Conservation (phyloP, 495 filamentous ascomycete genomes). For the Talaromyces adpressus region DNA sequence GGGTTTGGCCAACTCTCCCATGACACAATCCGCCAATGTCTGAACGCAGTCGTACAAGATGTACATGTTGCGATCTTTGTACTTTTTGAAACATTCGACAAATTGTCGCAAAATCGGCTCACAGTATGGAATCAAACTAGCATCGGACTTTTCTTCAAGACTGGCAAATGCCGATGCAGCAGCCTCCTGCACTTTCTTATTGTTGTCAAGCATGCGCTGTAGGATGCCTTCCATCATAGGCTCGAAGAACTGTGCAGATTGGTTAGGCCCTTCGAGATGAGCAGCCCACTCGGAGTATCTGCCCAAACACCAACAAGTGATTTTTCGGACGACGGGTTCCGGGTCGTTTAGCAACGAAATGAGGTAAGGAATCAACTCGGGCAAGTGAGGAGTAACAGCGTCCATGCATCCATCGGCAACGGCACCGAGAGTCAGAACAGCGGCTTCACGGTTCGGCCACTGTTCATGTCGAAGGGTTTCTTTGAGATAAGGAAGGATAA, state of each 20-base stretch:
- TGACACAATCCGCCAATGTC: conserved; percentile 89
- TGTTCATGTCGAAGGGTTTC: conserved; percentile 81
- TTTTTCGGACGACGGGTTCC: conserved; percentile 91
- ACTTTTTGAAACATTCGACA: conserved; percentile 82
- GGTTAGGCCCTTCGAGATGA: conserved; percentile 54
- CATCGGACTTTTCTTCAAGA: conserved; percentile 87
- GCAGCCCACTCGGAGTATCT: conserved; percentile 94
- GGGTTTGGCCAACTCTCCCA: conserved; percentile 66
- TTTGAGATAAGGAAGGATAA: conserved; percentile 86
- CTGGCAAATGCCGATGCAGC: conserved; percentile 95
- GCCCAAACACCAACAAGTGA: conserved; percentile 96
- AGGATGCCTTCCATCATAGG: conserved; percentile 98
- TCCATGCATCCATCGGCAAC: conserved; percentile 94
- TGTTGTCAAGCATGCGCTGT: conserved; percentile 87
- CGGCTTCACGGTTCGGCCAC: conserved; percentile 91
- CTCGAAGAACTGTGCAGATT: conserved; percentile 75
- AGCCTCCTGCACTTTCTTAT: conserved; percentile 97
- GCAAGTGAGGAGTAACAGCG: conserved; percentile 83
- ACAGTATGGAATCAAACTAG: conserved; percentile 73
- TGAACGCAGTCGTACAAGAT: conserved; percentile 98
- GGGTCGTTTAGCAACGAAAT: conserved; percentile 77
- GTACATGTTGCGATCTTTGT: conserved; percentile 99
- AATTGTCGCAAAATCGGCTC: conserved; percentile 88
- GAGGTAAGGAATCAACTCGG: conserved; percentile 84
- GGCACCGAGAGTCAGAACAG: conserved; percentile 89